Evolutionary conservation across 306 rosid species (phyloP), one percentile per base, ranked within the genome.

Genomic region (peach (Prunus persica)): DNA sequence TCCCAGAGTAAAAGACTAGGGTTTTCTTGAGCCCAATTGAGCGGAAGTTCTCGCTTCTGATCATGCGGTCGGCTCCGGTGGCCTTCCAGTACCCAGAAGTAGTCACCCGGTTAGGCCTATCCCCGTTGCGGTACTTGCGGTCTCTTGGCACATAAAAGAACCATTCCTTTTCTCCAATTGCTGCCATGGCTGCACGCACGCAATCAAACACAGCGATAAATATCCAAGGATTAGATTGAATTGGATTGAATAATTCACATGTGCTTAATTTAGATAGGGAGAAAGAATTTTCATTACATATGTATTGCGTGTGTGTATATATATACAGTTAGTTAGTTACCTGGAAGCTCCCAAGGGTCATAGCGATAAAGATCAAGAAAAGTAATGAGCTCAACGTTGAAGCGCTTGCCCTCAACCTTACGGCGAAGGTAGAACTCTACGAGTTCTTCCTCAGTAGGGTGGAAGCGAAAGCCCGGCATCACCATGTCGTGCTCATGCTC

Each of bases 361-460:
- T 92, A 96, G 91, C 96, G 97, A 87, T 96, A 96, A 72, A 96
- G 99, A 86, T 96, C 99, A 24, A 96, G 97, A 77, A 92, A 96
- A 91, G 99, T 92, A 45, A 96, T 96, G 75, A 96, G 98, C 69
- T 96, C 99, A 51, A 96, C 99, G 65, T 96, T 96, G 93, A 96
- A 96, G 62, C 97, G 93, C 67, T 96, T 96, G 76, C 99, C 99
- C 97, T 96, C 99, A 10, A 96, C 98, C 97, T 96, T 96, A 92
- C 99, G 99, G 97, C 99, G 99, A 86, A 96, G 99, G 93, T 96
- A 96, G 92, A 96, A 96, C 85, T 96, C 98, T 1, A 96, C 97
- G 0, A 96, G 92, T 28, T 96, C 99, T 80, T 96, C 99, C 73
- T 96, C 99, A 0, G 99, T 96, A 0, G 99, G 99, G 76, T 96